A percentile compares a stretch with the other conserved stretches of the same genome.
Evolutionary conservation across 2,329 filamentous ascomycete genomes (phyloP).

Genomic region (Colletotrichum sp.): DNA sequence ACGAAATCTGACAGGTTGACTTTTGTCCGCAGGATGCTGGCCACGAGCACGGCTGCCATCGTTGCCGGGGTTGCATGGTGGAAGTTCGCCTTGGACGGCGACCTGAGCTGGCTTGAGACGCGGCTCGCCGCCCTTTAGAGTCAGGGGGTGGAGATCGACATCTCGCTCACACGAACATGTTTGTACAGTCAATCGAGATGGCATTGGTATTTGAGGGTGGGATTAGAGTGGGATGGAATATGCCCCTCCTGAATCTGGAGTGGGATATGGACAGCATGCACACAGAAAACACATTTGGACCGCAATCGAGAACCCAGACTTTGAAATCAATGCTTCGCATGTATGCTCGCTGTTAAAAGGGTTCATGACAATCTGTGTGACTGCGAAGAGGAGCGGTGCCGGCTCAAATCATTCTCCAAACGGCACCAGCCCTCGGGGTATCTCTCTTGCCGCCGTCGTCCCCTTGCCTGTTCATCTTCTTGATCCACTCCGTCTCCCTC

Average conservation of each 20-base stretch:
- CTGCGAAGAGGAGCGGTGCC: background rate
- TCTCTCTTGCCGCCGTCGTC: slow-evolving; percentile 36
- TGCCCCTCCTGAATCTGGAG: background rate
- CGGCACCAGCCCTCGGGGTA: slow-evolving; percentile 47
- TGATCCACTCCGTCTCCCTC: slow-evolving; percentile 65
- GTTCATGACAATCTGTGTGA: background rate
- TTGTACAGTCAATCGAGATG: background rate
- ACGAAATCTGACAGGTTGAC: slow-evolving; percentile 22
- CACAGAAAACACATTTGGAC: background rate
- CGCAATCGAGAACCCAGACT: background rate
- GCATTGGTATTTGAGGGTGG: background rate
- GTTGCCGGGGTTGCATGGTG: slow-evolving; percentile 17
- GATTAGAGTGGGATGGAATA: background rate
- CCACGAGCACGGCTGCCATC: slow-evolving; percentile 18
- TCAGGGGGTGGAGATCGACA: background rate
- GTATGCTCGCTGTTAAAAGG: background rate
- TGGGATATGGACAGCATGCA: background rate
- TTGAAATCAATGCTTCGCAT: background rate
- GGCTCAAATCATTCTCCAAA: slow-evolving; percentile 44
- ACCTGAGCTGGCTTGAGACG: background rate
- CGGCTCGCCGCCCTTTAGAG: background rate
- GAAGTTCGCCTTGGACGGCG: slow-evolving; percentile 5
- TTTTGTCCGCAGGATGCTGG: slow-evolving; percentile 20
- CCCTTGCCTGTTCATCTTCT: slow-evolving; percentile 52
- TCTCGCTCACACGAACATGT: background rate